phyloP scores from a whole-genome alignment of 2,329 filamentous ascomycete genomes.

The Zasmidium citrigriseum region DNA sequence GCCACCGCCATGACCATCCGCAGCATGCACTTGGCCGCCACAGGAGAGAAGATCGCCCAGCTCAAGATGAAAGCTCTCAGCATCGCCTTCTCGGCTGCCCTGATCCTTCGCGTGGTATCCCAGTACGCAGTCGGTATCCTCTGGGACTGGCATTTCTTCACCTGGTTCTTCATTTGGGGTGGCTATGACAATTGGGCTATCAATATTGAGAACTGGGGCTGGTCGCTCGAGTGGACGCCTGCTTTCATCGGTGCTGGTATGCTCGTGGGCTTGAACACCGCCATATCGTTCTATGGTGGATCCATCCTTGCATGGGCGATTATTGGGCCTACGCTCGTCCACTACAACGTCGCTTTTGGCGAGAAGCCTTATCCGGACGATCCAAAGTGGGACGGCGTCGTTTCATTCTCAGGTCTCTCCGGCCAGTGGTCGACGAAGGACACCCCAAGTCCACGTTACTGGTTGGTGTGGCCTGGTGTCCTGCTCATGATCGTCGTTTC shows the following conservation, averaged over 20 bases:
- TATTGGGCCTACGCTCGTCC: constrained; percentile 59
- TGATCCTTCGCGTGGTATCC: constrained; percentile 57
- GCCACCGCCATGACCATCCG: constrained; percentile 64
- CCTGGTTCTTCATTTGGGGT: constrained; percentile 58
- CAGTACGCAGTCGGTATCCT: constrained; percentile 62
- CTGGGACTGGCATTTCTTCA: constrained; percentile 47
- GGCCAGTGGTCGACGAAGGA: constrained; percentile 40
- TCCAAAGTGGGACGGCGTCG: constrained; percentile 45
- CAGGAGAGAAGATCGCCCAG: constrained; percentile 54
- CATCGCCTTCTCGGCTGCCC: constrained; percentile 52
- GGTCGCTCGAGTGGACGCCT: constrained; percentile 61
- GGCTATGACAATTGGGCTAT: constrained; percentile 54
- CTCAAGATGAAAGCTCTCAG: constrained; percentile 59
- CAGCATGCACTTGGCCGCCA: constrained; percentile 60
- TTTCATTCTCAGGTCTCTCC: constrained; percentile 43
- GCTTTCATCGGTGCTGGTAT: constrained; percentile 62
- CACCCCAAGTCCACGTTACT: constrained; percentile 52
- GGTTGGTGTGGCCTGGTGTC: constrained; percentile 56
- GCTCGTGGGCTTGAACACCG: constrained; percentile 60
- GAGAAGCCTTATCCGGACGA: constrained; percentile 29
- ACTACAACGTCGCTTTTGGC: constrained; percentile 53
- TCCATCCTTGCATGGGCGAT: constrained; percentile 59
- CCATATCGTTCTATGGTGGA: constrained; percentile 59
- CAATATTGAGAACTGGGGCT: constrained; percentile 62
- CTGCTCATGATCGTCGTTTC: constrained; percentile 54